Base-by-base conservation (phyloP, 2,329 filamentous ascomycete species). In the Aspergillus ochraceus region DNA sequence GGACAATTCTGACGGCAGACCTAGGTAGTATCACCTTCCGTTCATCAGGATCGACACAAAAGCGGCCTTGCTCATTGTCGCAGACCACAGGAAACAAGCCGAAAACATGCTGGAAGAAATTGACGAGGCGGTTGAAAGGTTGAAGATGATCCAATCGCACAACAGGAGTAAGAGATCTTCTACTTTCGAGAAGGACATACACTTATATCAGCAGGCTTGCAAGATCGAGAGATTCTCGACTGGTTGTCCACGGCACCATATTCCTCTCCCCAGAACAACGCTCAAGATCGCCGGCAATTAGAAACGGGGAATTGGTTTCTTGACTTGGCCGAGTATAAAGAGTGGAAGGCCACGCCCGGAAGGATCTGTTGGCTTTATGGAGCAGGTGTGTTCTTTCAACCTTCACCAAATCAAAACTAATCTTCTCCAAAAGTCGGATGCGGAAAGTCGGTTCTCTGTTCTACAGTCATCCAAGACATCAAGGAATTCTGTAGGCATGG, bases 281-380 rank as follows among this genome's bases (percentile, higher is more conserved):
- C 26, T 6, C 51, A 58, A 26, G 14, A 49, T 1, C 3, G 14
- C 10, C 51, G 30, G 26, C n/a, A 20, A 6, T 9, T 17, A 4
- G 26, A 30, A 5, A 58, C 56, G 4, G 56, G 56, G 6, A 14
- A 49, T 11, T 58, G 56, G 56, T 29, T 58, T 22, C 11, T 50
- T 6, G 6, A 49, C 4, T 54, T 14, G 14, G 12, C 17, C 14
- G 17, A 45, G 4, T 58, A 58, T 45, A 12, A 49, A 14, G 4
- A 14, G 11, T 58, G 56, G 56, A 58, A 54, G 29, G 4, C 4
- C 6, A 22, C 8, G 2, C 20, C 56, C 12, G 56, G 56, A 19
- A 36, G 14, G 4, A 36, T 54, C 1, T 22, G 49, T 1, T 58
- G 51, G 56, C 46, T 58, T 4, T 20, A 49, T 49, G 56, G 56